Conservation (phyloP, 108 stramenopile species). For the Skeletonema grethae region DNA sequence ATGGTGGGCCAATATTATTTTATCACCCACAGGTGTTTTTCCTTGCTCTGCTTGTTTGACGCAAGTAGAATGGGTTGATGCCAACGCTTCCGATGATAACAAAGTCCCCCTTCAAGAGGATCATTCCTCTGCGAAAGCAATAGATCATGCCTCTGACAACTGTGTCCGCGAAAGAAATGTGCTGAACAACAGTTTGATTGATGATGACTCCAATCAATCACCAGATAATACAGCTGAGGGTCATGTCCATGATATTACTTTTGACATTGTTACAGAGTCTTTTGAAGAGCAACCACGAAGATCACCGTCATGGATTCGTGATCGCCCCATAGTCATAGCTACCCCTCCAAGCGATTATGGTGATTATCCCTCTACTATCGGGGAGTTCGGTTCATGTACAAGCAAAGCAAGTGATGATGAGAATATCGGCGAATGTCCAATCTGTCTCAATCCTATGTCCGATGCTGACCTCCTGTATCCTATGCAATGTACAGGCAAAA, state of each 20-base stretch:
- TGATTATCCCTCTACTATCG: not conserved
- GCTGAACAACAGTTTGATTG: not conserved
- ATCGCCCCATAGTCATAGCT: not conserved
- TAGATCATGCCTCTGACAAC: not conserved
- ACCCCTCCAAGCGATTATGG: not conserved
- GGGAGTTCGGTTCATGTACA: not conserved
- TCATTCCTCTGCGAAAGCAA: not conserved
- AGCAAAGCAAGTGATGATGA: not conserved
- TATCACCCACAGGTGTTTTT: not conserved
- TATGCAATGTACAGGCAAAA: slow-evolving; percentile 50
- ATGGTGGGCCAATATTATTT: not conserved
- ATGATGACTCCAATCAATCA: not conserved
- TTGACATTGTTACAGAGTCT: not conserved
- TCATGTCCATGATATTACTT: not conserved
- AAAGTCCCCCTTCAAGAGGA: not conserved
- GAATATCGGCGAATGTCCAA: slow-evolving; percentile 48
- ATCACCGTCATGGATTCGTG: not conserved
- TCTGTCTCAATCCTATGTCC: slow-evolving; percentile 70
- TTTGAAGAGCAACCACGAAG: not conserved
- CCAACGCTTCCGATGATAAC: not conserved
- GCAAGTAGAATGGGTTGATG: not conserved
- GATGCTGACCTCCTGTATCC: slow-evolving; percentile 53
- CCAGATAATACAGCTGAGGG: not conserved
- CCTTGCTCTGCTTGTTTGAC: not conserved
- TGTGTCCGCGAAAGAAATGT: not conserved